These are phyloP conservation scores for Fusarium pseudocircinatum DNA, from an alignment of 2,329 filamentous ascomycete species.

Conservation along the genomic window DNA sequence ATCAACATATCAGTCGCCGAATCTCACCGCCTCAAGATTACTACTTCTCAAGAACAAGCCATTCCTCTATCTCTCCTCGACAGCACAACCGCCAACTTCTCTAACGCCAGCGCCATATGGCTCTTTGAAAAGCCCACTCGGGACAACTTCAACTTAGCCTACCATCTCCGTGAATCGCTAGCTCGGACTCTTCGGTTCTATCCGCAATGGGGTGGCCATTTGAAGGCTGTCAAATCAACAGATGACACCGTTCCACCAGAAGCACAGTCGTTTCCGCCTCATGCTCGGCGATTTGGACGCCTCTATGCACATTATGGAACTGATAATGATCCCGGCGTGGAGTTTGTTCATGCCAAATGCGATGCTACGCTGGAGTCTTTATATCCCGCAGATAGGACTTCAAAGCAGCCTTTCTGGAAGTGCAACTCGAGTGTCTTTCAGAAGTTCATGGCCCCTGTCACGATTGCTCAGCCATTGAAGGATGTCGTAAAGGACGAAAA, in stretches of 20 bases:
- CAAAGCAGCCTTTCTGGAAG: constrained; percentile 17
- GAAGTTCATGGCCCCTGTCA: constrained; percentile 4
- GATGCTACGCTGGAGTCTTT: constrained; percentile 7
- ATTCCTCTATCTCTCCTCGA: constrained; percentile 36
- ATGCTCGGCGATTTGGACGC: constrained; percentile 35
- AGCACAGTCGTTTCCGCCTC: constrained; percentile 19
- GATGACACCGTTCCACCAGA: constrained; percentile 19
- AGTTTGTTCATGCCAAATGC: constrained; percentile 28
- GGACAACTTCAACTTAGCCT: neutral
- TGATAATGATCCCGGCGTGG: constrained; percentile 27
- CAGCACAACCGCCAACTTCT: constrained; percentile 37
- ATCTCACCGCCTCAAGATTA: neutral
- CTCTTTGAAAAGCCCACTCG: constrained; percentile 20
- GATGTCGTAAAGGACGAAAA: neutral
- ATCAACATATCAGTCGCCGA: neutral
- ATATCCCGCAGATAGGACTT: constrained; percentile 9
- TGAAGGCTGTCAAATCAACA: constrained; percentile 16
- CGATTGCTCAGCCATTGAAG: neutral
- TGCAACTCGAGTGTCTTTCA: constrained; percentile 5
- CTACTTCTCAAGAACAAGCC: neutral
- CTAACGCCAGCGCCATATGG: constrained; percentile 37
- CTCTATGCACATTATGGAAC: constrained; percentile 35
- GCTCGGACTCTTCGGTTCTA: constrained; percentile 22
- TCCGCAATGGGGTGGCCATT: constrained; percentile 34
- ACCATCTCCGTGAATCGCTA: constrained; percentile 20